phyloP scores from a whole-genome alignment of 495 filamentous ascomycete genomes.

The Aspergillus homomorphus region DNA sequence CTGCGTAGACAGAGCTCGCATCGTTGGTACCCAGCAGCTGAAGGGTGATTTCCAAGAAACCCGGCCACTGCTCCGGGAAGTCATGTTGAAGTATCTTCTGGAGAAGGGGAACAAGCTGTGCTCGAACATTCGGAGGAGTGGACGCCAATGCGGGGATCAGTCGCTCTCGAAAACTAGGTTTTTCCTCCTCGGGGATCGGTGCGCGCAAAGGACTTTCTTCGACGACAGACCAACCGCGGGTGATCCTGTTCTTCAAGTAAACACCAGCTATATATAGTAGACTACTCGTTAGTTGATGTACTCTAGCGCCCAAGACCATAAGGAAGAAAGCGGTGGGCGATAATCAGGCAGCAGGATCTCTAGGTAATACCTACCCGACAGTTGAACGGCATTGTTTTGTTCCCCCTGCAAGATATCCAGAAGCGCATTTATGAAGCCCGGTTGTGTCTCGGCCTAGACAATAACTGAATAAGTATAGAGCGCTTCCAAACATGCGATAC shows the following conservation, averaged over 20 bases:
- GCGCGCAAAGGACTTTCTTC: slow-evolving; percentile 63
- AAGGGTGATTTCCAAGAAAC: slow-evolving; percentile 85
- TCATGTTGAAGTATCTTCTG: slow-evolving; percentile 95
- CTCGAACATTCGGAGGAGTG: slow-evolving; percentile 73
- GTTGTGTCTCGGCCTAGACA: slow-evolving; percentile 80
- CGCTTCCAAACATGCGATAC: slow-evolving; percentile 13
- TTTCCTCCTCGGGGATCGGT: slow-evolving; percentile 83
- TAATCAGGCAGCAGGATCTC: slow-evolving; percentile 13
- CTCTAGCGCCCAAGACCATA: not conserved
- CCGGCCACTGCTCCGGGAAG: slow-evolving; percentile 91
- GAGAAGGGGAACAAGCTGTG: slow-evolving; percentile 87
- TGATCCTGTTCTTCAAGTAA: slow-evolving; percentile 95
- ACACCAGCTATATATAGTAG: slow-evolving; percentile 70
- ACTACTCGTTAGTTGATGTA: slow-evolving; percentile 13
- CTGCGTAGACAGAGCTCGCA: slow-evolving; percentile 81
- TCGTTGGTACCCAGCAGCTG: slow-evolving; percentile 82
- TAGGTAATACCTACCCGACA: slow-evolving; percentile 65
- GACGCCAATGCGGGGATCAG: slow-evolving; percentile 84
- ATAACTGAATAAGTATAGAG: slow-evolving; percentile 8
- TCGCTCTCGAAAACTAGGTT: slow-evolving; percentile 78
- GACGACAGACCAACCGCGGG: slow-evolving; percentile 77
- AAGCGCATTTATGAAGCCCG: slow-evolving; percentile 86
- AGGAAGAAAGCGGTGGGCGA: not conserved
- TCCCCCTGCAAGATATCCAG: slow-evolving; percentile 87
- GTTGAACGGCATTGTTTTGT: slow-evolving; percentile 74